phyloP scores from a whole-genome alignment of 2,329 filamentous ascomycete genomes.

The Rhynchosporium graminicola region DNA sequence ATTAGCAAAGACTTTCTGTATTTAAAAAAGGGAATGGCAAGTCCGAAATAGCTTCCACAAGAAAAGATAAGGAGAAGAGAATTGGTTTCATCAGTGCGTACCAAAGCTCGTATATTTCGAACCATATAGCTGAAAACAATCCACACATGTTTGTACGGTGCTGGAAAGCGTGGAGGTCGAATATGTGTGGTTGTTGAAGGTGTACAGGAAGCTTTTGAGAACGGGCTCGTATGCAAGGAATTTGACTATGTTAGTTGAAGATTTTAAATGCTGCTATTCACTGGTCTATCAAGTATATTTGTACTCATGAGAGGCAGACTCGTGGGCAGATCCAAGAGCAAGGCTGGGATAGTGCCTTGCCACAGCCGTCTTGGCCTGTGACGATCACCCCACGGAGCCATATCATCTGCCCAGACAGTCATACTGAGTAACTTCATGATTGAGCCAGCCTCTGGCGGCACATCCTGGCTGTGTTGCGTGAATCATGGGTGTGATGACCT shows the following conservation, averaged over 20 bases:
- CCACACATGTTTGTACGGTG: constrained; percentile 27
- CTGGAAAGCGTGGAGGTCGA: neutral
- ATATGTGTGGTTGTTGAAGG: neutral
- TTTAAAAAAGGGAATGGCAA: no score
- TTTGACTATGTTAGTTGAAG: neutral
- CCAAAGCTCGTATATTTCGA: constrained; percentile 33
- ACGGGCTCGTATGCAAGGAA: neutral
- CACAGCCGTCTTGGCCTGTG: constrained; percentile 6
- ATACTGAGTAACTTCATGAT: neutral
- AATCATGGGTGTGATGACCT: constrained; percentile 6
- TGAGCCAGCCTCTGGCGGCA: neutral
- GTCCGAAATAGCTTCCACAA: no score
- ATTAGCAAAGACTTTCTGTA: no score
- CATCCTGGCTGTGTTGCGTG: constrained; percentile 8
- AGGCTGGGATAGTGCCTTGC: constrained; percentile 11
- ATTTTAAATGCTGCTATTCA: neutral
- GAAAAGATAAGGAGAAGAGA: no score
- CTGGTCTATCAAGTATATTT: constrained; percentile 7
- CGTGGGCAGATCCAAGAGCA: constrained; percentile 7
- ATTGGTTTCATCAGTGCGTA: no score
- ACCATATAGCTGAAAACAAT: constrained; percentile 30
- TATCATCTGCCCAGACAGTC: constrained; percentile 15
- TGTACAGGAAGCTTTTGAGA: neutral
- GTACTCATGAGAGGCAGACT: constrained; percentile 7
- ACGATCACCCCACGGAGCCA: constrained; percentile 8